These are phyloP conservation scores for Thermothelomyces thermophilus DNA, from an alignment of 2,329 filamentous ascomycete species.

Conservation along the genomic window DNA sequence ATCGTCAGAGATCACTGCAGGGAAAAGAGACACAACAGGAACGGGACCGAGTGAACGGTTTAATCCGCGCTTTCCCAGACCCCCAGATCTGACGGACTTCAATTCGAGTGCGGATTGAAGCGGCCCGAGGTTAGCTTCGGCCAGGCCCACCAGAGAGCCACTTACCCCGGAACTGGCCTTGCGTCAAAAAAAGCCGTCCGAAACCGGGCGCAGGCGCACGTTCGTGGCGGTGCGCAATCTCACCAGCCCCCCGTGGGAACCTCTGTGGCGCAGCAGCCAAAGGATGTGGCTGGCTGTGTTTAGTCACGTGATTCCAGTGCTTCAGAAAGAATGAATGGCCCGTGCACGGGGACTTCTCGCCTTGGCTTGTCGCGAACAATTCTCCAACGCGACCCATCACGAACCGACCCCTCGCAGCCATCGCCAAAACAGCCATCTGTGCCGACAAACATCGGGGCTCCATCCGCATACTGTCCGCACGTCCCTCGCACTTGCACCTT, in stretches of 20 bases:
- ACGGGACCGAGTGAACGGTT: no score
- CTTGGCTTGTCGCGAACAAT: slow-evolving; percentile 31
- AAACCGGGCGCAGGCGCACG: neutral
- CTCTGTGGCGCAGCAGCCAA: no score
- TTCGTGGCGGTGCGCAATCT: neutral
- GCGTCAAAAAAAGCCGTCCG: neutral
- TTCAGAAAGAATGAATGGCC: slow-evolving; percentile 3
- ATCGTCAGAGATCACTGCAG: no score
- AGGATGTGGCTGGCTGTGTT: neutral
- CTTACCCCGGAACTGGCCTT: slow-evolving; percentile 2
- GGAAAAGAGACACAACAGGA: no score
- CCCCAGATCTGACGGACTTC: no score
- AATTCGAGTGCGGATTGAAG: slow-evolving; percentile 22
- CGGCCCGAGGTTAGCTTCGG: slow-evolving; percentile 28
- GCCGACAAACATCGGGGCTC: slow-evolving; percentile 14
- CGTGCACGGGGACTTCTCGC: neutral
- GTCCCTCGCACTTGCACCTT: neutral
- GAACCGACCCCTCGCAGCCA: slow-evolving; percentile 18
- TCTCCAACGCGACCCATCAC: slow-evolving; percentile 28
- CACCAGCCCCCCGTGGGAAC: no score
- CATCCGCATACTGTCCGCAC: neutral
- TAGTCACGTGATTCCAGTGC: neutral
- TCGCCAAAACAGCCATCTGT: slow-evolving; percentile 17
- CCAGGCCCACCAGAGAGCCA: neutral
- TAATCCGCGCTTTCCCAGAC: no score